Percentiles rank a stretch among this genome's conserved stretches.
These are phyloP conservation scores for Solanum pinnatisectum DNA, from an alignment of 257 asterid species.

Conservation along the genomic window DNA sequence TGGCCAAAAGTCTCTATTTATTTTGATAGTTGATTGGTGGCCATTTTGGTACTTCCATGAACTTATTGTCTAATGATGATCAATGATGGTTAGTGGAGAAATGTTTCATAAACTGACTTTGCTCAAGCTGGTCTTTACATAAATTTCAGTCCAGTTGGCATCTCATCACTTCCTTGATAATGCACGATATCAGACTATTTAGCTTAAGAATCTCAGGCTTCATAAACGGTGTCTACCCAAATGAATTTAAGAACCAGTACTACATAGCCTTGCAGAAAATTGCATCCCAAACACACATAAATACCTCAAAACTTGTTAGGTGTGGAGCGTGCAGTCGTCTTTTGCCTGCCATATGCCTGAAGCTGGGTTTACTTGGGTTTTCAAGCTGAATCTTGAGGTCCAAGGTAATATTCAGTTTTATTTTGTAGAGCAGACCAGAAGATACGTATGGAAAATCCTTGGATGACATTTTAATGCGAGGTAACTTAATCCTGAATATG, in stretches of 20 bases:
- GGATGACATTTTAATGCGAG: not conserved
- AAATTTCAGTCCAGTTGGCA: not conserved
- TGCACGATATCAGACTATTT: not conserved
- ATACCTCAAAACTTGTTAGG: not conserved
- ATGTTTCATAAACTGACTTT: not conserved
- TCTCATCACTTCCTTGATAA: not conserved
- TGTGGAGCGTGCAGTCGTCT: not conserved
- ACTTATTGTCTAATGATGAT: not conserved
- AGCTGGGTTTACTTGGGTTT: not conserved
- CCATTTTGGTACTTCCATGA: not conserved
- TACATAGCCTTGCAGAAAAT: not conserved
- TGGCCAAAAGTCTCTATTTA: not conserved
- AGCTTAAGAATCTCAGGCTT: not conserved
- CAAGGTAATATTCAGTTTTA: not conserved
- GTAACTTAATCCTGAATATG: not conserved
- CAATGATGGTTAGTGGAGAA: not conserved
- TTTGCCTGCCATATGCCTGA: not conserved
- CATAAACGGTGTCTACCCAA: not conserved
- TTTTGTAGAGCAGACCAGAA: not conserved
- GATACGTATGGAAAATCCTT: not conserved
- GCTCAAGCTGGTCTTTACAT: not conserved
- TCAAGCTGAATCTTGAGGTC: constrained; percentile 4
- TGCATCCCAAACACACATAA: not conserved
- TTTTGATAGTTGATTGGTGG: not conserved
- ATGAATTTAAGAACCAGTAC: not conserved